Evolutionary conservation across 768 basidiomycete species (phyloP).

Genomic region (Phanerodontia chrysosporium): DNA sequence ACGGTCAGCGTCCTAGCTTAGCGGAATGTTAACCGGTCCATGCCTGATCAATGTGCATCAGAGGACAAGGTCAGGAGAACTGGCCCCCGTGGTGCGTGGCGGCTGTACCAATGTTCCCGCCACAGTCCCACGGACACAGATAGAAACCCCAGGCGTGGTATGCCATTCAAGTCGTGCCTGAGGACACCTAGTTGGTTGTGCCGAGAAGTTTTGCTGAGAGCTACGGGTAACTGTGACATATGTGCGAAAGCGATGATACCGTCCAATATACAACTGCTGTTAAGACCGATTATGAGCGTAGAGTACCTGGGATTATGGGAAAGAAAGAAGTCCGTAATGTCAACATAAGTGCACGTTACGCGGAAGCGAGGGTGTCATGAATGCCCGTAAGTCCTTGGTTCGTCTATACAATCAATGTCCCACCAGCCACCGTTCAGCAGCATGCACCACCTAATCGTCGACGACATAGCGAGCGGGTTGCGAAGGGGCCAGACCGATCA

Average conservation of each 20-base stretch:
- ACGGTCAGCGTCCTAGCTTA: too few relatives aligned
- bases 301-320: not conserved
- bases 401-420: not conserved
- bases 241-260: not conserved
- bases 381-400: conserved; percentile 7
- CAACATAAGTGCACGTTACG: conserved; percentile 2
- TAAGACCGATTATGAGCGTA: conserved; percentile 1
- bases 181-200: too few relatives aligned
- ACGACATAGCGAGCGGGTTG: not conserved
- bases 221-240: not conserved
- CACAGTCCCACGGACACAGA: not conserved
- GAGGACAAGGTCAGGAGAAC: too few relatives aligned
- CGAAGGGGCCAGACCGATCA: not conserved
- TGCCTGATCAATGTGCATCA: too few relatives aligned
- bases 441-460: not conserved
- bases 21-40: too few relatives aligned
- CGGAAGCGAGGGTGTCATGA: conserved; percentile 3
- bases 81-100: too few relatives aligned
- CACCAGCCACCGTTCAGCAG: not conserved
- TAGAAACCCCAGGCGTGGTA: not conserved
- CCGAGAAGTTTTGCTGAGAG: too few relatives aligned
- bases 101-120: not conserved
- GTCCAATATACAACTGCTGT: conserved; percentile 3
- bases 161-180: too few relatives aligned
- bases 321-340: conserved; percentile 1